Evolutionary conservation across 805 yeast genomes (phyloP).

Genomic region (Saccharomycopsis synnaedendra): DNA sequence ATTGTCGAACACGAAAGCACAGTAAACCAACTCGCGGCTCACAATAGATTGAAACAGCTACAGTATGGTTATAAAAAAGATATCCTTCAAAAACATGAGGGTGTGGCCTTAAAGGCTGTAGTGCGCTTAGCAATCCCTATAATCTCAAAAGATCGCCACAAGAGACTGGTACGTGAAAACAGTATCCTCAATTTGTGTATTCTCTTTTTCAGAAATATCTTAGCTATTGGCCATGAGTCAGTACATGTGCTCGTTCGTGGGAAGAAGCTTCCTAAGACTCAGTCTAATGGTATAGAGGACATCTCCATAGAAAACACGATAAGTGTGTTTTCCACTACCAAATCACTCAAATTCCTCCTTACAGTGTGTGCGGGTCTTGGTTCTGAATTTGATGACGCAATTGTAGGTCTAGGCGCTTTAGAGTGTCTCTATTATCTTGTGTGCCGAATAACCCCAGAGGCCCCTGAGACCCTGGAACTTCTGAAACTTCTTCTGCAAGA

Average conservation of each 20-base stretch:
- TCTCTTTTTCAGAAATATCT: slow-evolving; percentile 65
- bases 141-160: slow-evolving; percentile 35
- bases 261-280: slow-evolving; percentile 24
- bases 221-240: slow-evolving; percentile 63
- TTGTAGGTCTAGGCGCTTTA: slow-evolving; percentile 50
- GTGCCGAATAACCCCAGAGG: no score
- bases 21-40: slow-evolving; percentile 43
- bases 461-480: no score
- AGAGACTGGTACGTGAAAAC: slow-evolving; percentile 61
- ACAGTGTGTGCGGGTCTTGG: slow-evolving; percentile 60
- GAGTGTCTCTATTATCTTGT: slow-evolving; percentile 50
- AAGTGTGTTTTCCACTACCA: slow-evolving; percentile 48
- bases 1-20: slow-evolving; percentile 47
- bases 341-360: slow-evolving; percentile 62
- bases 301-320: slow-evolving; percentile 52
- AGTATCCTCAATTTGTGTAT: slow-evolving; percentile 62
- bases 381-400: slow-evolving; percentile 46
- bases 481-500: no score
- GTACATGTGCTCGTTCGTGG: slow-evolving; percentile 19
- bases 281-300: slow-evolving; percentile 50
- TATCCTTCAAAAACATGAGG: slow-evolving; percentile 45
- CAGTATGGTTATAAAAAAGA: slow-evolving; percentile 65
- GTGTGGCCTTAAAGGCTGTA: slow-evolving; percentile 56
- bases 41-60: slow-evolving; percentile 48
- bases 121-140: slow-evolving; percentile 58